Evolutionary conservation across 1,284 basidiomycete species (phyloP).

Genomic region (Pseudozyma pruni): DNA sequence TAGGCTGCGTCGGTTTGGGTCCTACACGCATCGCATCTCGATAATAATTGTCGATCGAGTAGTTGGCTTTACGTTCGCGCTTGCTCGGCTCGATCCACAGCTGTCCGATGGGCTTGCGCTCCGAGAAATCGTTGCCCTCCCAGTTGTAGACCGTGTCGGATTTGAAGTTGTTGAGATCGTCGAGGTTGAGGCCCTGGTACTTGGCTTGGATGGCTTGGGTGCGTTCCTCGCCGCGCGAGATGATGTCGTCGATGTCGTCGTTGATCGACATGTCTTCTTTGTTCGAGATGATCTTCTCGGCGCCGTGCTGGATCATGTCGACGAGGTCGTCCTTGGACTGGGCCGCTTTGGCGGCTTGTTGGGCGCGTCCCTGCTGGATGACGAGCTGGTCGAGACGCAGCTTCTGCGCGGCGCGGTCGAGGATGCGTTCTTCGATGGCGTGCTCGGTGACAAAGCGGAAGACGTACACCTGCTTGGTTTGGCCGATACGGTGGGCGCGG

Average conservation of each 20-base stretch:
- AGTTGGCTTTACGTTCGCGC: constrained; percentile 91
- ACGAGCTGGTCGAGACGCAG: constrained; percentile 94
- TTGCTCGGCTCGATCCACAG: constrained; percentile 88
- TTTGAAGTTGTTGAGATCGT: constrained; percentile 97
- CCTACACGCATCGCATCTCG: constrained; percentile 87
- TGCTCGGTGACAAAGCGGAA: constrained; percentile 96
- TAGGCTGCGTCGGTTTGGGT: constrained; percentile 77
- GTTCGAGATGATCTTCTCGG: constrained; percentile 92
- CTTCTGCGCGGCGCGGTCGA: constrained; percentile 96
- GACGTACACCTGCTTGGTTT: constrained; percentile 98
- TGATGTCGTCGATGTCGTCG: constrained; percentile 94
- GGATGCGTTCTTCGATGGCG: constrained; percentile 95
- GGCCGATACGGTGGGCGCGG: constrained; percentile 96
- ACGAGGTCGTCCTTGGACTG: constrained; percentile 95
- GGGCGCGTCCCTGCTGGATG: constrained; percentile 89
- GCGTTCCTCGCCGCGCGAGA: constrained; percentile 80
- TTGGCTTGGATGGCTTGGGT: constrained; percentile 89
- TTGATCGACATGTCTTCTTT: constrained; percentile 76
- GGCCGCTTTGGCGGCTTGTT: constrained; percentile 74
- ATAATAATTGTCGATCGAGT: constrained; percentile 82
- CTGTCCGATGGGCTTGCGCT: constrained; percentile 73
- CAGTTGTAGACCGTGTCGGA: constrained; percentile 82
- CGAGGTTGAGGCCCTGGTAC: constrained; percentile 90
- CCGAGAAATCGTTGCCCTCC: constrained; percentile 91
- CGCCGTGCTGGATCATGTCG: constrained; percentile 98